Percentiles rank a stretch among this genome's conserved stretches.
Evolutionary conservation across 352 stramenopile genomes (phyloP).

Genomic region (Phytophthora lateralis): DNA sequence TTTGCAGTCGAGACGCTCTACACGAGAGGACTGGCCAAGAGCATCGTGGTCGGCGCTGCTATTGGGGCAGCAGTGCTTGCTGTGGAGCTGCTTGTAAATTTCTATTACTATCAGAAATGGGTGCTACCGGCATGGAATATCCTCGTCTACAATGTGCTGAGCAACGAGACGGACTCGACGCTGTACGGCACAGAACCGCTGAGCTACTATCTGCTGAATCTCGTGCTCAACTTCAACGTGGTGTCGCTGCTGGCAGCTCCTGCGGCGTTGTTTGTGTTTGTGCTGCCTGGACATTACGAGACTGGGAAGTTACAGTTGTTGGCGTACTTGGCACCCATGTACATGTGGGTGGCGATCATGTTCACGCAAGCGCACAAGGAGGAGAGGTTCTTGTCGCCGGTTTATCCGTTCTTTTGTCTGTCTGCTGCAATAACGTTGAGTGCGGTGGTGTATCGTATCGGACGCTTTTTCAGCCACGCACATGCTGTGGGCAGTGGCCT

Average conservation of each 20-base stretch:
- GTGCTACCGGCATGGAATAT: conserved; percentile 94
- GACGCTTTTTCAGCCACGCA: conserved; percentile 33
- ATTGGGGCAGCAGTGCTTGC: conserved; percentile 76
- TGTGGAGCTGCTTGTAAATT: conserved; percentile 87
- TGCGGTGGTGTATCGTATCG: conserved; percentile 43
- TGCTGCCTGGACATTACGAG: conserved; percentile 44
- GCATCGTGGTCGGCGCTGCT: conserved; percentile 49
- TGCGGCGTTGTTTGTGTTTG: conserved; percentile 36
- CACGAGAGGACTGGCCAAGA: conserved; percentile 53
- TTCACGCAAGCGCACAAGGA: conserved; percentile 97
- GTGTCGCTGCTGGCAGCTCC: conserved; percentile 73
- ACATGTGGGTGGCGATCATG: conserved; percentile 94
- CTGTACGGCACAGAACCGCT: conserved; percentile 96
- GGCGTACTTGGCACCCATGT: conserved; percentile 68
- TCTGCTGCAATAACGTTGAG: conserved; percentile 78
- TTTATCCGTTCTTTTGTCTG: conserved; percentile 93
- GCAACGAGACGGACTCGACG: conserved; percentile 92
- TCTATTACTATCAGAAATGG: conserved; percentile 73
- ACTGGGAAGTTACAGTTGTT: conserved; percentile 38
- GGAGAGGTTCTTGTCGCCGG: conserved; percentile 97
- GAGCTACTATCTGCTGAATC: conserved; percentile 96
- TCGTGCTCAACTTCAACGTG: conserved; percentile 96
- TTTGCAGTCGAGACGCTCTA: conserved; percentile 88
- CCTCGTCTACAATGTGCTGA: conserved; percentile 95
- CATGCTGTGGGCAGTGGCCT: conserved; percentile 28